Percentiles rank a stretch among this genome's conserved stretches.
Conservation (phyloP, 345 rosid species). For the Camelina sativa region DNA sequence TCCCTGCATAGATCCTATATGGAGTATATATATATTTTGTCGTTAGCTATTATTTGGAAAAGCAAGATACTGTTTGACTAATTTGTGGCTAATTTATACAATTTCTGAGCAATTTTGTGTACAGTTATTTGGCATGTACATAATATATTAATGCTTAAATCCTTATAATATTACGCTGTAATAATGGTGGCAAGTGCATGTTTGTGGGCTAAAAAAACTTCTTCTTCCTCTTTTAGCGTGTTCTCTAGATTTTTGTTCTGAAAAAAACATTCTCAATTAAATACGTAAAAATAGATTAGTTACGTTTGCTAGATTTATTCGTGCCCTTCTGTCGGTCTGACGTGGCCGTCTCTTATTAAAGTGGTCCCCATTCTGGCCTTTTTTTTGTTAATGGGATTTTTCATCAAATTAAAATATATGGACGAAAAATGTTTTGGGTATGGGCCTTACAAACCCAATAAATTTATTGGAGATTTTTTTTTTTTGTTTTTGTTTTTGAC, state of each 20-base stretch:
- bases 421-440: too few relatives aligned
- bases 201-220: conserved; percentile 6
- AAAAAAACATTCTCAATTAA: not conserved
- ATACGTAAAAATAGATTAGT: not conserved
- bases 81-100: not conserved
- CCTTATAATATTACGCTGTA: not conserved
- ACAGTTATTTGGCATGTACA: not conserved
- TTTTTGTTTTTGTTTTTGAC: too few relatives aligned
- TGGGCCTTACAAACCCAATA: too few relatives aligned
- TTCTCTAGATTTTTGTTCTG: not conserved
- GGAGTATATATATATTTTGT: too few relatives aligned
- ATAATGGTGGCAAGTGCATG: conserved; percentile 5
- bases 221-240: conserved; percentile 5
- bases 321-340: not conserved
- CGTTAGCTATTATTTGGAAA: not conserved
- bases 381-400: too few relatives aligned
- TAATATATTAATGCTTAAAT: too few relatives aligned
- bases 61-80: not conserved
- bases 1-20: not conserved
- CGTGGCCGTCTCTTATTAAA: not conserved
- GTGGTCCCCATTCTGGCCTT: not conserved
- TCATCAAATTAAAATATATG: too few relatives aligned
- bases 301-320: not conserved
- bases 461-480: too few relatives aligned
- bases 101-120: not conserved